These are phyloP conservation scores for Nemania diffusa DNA, from an alignment of 2,329 filamentous ascomycete species.

Conservation along the genomic window DNA sequence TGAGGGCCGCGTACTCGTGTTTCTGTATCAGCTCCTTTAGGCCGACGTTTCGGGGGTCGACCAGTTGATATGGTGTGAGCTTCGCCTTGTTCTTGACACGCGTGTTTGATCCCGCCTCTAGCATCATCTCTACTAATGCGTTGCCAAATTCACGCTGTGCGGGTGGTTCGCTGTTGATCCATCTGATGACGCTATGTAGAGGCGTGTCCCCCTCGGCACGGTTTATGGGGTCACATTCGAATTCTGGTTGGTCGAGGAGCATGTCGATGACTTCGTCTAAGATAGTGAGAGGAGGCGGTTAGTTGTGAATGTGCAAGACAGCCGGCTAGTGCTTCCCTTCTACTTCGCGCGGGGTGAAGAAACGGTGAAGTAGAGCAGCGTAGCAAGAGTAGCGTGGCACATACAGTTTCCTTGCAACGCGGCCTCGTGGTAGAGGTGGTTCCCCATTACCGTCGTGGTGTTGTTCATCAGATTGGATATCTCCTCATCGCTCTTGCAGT, in stretches of 20 bases:
- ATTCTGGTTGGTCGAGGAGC: conserved; percentile 83
- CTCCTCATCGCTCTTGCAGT: conserved; percentile 69
- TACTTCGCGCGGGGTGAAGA: not conserved
- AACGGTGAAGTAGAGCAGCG: not conserved
- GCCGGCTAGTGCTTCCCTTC: not conserved
- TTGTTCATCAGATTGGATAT: conserved; percentile 84
- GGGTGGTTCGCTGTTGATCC: conserved; percentile 74
- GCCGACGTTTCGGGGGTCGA: conserved; percentile 74
- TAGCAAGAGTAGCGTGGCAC: conserved; percentile 47
- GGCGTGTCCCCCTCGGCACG: conserved; percentile 79
- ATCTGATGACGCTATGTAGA: conserved; percentile 81
- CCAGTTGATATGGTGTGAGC: conserved; percentile 76
- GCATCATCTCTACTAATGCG: conserved; percentile 79
- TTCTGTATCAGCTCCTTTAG: conserved; percentile 72
- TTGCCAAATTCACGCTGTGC: conserved; percentile 72
- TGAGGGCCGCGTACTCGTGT: conserved; percentile 73
- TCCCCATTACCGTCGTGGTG: conserved; percentile 85
- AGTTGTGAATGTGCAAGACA: not conserved
- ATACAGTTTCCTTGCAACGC: conserved; percentile 86
- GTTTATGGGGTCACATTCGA: conserved; percentile 85
- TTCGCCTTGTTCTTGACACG: conserved; percentile 75
- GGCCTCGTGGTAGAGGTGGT: conserved; percentile 89
- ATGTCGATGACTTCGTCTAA: conserved; percentile 82
- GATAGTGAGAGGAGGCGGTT: not conserved
- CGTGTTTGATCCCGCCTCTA: conserved; percentile 76